Base-by-base conservation (phyloP, 2,329 filamentous ascomycete genomes). In the Apiospora aurea region DNA sequence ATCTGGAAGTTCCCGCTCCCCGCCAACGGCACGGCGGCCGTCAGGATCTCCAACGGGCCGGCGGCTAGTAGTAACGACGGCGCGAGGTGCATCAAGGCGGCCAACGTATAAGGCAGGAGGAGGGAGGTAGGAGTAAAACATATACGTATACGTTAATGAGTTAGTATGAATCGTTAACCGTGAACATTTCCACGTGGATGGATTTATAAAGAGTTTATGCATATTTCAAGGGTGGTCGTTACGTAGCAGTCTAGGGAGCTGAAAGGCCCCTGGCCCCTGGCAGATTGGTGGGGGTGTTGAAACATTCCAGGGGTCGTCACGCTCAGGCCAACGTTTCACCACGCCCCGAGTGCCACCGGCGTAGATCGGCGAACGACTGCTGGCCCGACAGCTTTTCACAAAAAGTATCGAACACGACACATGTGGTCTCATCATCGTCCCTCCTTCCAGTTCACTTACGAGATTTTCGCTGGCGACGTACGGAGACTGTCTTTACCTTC, bases 1-100 rank as follows among this genome's bases (percentile, higher is more conserved):
- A 74, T 77, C 67, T 77, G 75, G 75, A 69, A 71, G 24, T 77
- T 77, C 44, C 66, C 75, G 10, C 47, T 77, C 26, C 57, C 57
- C 26, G 16, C 18, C 29, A 70, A 69, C 46, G 71, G 69, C 24
- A 69, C 26, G 14, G 44, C 24, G 18, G 29, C 57, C 13, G 61
- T 69, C 8, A 69, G 61, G 34, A 24, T 72, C 26, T 71, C 73
- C 18, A 67, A 61, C 14, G 69, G 71, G 18, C 67, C 71, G 8
- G 18, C 51, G 13, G 43, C 71, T 34, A 67, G 14, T 47, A 49
- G 38, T 34, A 74, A 74, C 47, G 73, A 74, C 41, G 73, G 73
- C 11, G 73, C 73, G 57, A 71, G 73, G 51, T 73, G 71, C 8
- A 64, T 64, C 57, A 64, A 64, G 57, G 57, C 57, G 29, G 29